A percentile compares a stretch with the other conserved stretches of the same genome.
These are phyloP conservation scores for Xylaria grammica DNA, from an alignment of 495 filamentous ascomycete genomes.

Conservation along the genomic window DNA sequence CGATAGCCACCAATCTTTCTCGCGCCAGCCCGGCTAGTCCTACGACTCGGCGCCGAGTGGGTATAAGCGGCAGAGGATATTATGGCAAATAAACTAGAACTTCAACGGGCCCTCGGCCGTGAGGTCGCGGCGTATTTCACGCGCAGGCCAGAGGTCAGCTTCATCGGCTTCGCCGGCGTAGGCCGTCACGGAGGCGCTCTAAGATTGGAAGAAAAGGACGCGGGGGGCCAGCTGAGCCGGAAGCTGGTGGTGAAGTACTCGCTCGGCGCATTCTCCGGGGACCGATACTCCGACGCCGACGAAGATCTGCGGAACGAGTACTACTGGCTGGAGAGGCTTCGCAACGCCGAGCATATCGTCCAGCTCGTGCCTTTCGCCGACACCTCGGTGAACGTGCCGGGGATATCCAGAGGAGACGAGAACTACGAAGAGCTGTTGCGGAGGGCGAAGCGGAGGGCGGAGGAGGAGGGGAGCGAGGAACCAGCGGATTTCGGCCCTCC, in stretches of 20 bases:
- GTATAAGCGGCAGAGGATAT: too few species aligned
- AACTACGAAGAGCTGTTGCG: not conserved
- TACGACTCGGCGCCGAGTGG: too few species aligned
- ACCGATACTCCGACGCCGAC: not conserved
- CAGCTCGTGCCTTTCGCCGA: conserved; percentile 18
- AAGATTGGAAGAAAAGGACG: not conserved
- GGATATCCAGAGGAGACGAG: not conserved
- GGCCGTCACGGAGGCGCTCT: conserved; percentile 15
- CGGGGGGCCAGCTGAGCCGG: not conserved
- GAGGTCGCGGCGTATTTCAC: conserved; percentile 9
- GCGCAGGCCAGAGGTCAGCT: not conserved
- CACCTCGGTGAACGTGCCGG: conserved; percentile 7
- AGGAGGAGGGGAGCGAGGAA: too few species aligned
- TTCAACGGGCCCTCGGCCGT: not conserved
- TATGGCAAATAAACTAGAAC: conserved; percentile 3
- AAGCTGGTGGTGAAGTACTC: conserved; percentile 30
- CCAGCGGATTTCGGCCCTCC: not conserved
- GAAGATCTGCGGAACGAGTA: conserved; percentile 24
- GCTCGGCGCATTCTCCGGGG: not conserved
- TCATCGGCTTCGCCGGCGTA: conserved; percentile 6
- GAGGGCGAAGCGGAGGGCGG: too few species aligned
- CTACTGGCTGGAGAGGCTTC: conserved; percentile 17
- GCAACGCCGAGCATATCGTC: conserved; percentile 30
- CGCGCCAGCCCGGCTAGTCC: too few species aligned
- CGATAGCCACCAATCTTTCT: too few species aligned